phyloP scores from a whole-genome alignment of 768 basidiomycete species.

The Lyophyllum atratum region DNA sequence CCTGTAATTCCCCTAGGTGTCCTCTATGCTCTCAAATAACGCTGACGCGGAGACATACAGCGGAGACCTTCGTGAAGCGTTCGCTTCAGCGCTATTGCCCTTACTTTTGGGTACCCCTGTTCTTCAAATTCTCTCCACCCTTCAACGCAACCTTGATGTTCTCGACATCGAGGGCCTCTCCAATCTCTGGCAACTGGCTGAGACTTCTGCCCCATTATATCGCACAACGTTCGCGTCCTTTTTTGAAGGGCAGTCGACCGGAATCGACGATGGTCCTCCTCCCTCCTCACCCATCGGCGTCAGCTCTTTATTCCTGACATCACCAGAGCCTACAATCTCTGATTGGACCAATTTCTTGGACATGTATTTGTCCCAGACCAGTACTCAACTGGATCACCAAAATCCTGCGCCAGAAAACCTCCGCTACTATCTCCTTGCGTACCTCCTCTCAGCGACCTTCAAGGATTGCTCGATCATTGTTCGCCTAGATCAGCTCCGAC shows the following conservation, averaged over 20 bases:
- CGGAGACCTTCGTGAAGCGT: constrained; percentile 44
- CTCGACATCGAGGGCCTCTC: constrained; percentile 85
- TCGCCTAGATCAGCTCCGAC: constrained; percentile 33
- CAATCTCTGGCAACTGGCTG: constrained; percentile 39
- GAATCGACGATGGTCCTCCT: constrained; percentile 8
- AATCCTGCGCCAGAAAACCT: constrained; percentile 45
- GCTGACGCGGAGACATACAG: constrained; percentile 12
- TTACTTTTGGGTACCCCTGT: constrained; percentile 52
- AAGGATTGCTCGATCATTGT: constrained; percentile 86
- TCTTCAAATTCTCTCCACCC: constrained; percentile 50
- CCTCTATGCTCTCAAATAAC: constrained; percentile 27
- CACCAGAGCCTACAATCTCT: constrained; percentile 53
- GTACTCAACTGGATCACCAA: constrained; percentile 33
- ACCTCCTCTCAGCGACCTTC: constrained; percentile 89
- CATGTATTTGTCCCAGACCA: constrained; percentile 43
- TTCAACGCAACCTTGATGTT: constrained; percentile 79
- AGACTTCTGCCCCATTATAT: constrained; percentile 25
- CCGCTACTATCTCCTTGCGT: constrained; percentile 68
- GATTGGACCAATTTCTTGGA: constrained; percentile 72
- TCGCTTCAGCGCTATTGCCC: constrained; percentile 51
- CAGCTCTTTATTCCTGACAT: constrained; percentile 29
- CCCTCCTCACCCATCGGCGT: constrained; percentile 33
- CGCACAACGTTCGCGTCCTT: constrained; percentile 22
- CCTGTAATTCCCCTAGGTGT: constrained; percentile 23
- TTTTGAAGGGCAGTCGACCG: constrained; percentile 15